Evolutionary conservation across 2,329 filamentous ascomycete genomes (phyloP), one percentile per base, ranked within the genome.

Genomic region (Macroventuria anomochaeta): DNA sequence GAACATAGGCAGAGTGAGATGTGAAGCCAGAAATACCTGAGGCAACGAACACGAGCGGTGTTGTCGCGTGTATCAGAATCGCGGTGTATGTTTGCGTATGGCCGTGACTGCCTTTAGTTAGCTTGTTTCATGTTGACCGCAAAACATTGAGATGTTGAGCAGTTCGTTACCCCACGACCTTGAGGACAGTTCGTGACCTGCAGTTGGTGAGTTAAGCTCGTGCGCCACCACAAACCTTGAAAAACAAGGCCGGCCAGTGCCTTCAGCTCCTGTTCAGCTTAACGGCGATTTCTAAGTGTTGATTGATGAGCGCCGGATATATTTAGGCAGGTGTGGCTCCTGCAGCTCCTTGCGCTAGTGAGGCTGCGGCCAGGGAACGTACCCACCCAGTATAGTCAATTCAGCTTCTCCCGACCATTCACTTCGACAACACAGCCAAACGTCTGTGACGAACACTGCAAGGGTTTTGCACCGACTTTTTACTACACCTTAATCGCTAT

Each of bases 121-220:
- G 49, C 37, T 36, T 42, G 53, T 55, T 50, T 55, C 53, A 55
- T 29, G 36, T 55, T 50, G 36, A 44, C 44, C 26, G 50, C 43
- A 29, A 53, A 44, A 44, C 33, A 43, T 34, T 34, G 40, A 31
- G 34, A 31, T 50, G 53, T 28, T 50, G 36, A 32, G 41, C 50
- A 34, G 43, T 38, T 47, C 36, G 31, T 15, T 41, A 47, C 52
- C 46, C 46, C 46, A 50, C 52, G 46, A 42, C 29, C 40, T 36
- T 50, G 34, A 50, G 40, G 36, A 36, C 46, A 49, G 46, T 31
- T 50, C 46, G 32, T 44, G 53, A 37, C 41, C 46, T 55, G 52
- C 25, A 46, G 18, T 34, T 46, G 10, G 13, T 10, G n/a, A 21
- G 33, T 11, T 18, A 31, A 49, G 40, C 44, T 49, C 39, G 34